phyloP scores from a whole-genome alignment of 345 rosid species.

The Mallotus nudiflorus region DNA sequence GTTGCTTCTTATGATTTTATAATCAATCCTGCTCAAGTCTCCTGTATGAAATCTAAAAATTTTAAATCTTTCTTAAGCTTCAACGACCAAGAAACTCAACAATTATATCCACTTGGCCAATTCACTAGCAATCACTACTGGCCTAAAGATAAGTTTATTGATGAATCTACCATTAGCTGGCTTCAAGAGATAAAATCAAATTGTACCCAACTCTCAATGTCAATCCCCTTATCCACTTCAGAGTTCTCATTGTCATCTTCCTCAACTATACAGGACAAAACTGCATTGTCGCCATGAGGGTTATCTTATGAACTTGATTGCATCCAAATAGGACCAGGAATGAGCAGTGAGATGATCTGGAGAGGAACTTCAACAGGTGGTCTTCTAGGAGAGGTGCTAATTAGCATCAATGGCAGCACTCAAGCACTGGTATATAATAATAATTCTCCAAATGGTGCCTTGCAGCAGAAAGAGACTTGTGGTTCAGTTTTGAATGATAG shows the following conservation, averaged over 20 bases:
- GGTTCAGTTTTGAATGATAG: too few species aligned
- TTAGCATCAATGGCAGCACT: not conserved
- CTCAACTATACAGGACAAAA: conserved; percentile 42
- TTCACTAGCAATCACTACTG: conserved; percentile 29
- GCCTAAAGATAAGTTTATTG: conserved; percentile 40
- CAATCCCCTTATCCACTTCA: conserved; percentile 28
- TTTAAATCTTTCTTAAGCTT: conserved; percentile 21
- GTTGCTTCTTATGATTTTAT: conserved; percentile 49
- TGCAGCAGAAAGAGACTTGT: too few species aligned
- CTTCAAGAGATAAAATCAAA: conserved; percentile 49
- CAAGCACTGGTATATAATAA: too few species aligned
- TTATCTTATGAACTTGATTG: conserved; percentile 50
- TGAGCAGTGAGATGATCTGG: conserved; percentile 15
- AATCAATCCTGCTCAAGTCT: conserved; percentile 41
- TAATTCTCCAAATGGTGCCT: too few species aligned
- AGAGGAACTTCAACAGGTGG: not conserved
- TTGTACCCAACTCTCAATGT: conserved; percentile 45
- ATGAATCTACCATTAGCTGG: conserved; percentile 40
- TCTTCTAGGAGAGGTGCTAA: not conserved
- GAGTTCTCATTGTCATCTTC: conserved; percentile 48
- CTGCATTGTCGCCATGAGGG: conserved; percentile 47
- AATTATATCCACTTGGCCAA: conserved; percentile 29
- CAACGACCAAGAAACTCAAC: conserved; percentile 31
- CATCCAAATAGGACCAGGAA: conserved; percentile 39
- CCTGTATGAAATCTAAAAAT: too few species aligned